Evolutionary conservation across 495 filamentous ascomycete species (phyloP), one percentile per base, ranked within the genome.

Genomic region (Podospora pseudopauciseta): DNA sequence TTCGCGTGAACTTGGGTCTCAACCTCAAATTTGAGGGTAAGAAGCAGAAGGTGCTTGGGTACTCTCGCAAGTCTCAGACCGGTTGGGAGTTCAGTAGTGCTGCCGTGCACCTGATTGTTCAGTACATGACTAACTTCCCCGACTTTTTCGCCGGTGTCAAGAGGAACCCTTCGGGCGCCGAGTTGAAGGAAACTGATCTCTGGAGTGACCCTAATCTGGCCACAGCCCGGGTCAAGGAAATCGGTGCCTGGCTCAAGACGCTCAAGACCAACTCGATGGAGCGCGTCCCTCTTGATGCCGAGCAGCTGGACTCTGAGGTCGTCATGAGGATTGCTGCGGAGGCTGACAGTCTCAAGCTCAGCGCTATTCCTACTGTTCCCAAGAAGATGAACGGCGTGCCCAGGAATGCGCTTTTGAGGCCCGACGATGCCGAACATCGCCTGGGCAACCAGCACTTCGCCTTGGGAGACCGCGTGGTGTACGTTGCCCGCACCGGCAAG

Each of bases 71-170:
- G 61, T 88, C 87, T 19, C 83, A 87, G 15, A 89, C 85, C 16
- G 96, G 96, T 9, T 99, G 96, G 96, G 96, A 98, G 78, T 98
- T 95, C 74, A 96, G 92, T 73, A 83, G 86, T 65, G 92, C 94
- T 72, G 92, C 96, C 9, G 82, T 97, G 59, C 83, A 87, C 5
- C 80, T 99, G 67, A 83, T 99, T 6, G 82, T 84, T 60, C 85
- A 94, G 64, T 99, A 98, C 78, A 97, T 97, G 90, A 88, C 88
- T 63, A 90, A 85, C 32, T 99, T 99, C 78, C 96, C 96, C 0
- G 92, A 97, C 54, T 97, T 99, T 78, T 92, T 98, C 73, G 91
- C 90, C 13, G 91, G 88, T 2, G 90, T 99, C 67, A 88, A 92
- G 73, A 83, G 84, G 61, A 92, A 83, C 76, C 89, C 79, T 6